Base-by-base conservation (phyloP, 768 basidiomycete species). In the Hysterangium stoloniferum region DNA sequence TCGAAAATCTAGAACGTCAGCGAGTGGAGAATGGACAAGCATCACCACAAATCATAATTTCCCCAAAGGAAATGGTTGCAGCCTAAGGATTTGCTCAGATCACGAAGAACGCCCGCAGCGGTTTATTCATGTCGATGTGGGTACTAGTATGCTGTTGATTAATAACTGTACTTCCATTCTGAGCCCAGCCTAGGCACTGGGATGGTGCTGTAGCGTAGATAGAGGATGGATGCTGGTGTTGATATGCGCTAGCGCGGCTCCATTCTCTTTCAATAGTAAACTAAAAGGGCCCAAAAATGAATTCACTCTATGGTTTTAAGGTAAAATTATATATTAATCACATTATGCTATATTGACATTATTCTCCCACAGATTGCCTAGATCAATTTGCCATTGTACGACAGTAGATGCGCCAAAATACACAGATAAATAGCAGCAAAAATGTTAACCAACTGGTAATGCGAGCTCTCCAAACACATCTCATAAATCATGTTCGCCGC, bases 61-160 rank as follows among this genome's bases (percentile, higher is more conserved):
- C 78, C 52, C 84, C 84, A 0, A 85, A 84, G 50, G 85, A 87
- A 58, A 84, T 84, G 79, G 84, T 85, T 4, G 85, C 80, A 0
- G 85, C 84, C 0, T 84, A 86, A 48, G 84, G 81, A 1, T 86
- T 80, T 57, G 78, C 77, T 0, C 79, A 82, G 56, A 76, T 76
- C 2, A 78, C 77, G 0, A 81, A 80, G 0, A 79, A 69, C n/a
- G 52, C 81, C 83, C 0, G 83, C 84, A 0, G 82, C 79, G 0
- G 82, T 86, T 86, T 29, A 77, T 86, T 0, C 84, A 87, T 59
- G 84, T 85, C 42, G 81, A 83, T 56, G 80, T 82, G 27, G 80
- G 82, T 1, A 82, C 82, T n/a, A n/a, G n/a, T n/a, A n/a, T n/a
- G 0, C 79, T 82, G 71, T 79, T 76, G 38, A 44, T 68, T 55